phyloP scores from a whole-genome alignment of 2,329 filamentous ascomycete genomes.

The Pseudocercospora musae region DNA sequence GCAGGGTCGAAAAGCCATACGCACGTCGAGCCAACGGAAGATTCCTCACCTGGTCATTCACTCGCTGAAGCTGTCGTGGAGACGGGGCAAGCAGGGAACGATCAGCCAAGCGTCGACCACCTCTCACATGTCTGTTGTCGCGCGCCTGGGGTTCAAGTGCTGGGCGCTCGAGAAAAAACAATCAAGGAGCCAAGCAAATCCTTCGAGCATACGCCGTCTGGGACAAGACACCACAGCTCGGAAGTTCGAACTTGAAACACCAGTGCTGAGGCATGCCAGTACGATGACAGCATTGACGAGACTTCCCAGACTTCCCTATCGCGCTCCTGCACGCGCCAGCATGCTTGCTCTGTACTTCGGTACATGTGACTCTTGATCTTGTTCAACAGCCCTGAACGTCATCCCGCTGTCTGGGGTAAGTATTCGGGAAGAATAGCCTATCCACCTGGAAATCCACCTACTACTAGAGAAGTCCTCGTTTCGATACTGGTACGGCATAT shows the following conservation, averaged over 20 bases:
- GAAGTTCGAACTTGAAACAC: constrained; percentile 8
- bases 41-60: constrained; percentile 1
- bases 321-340: neutral
- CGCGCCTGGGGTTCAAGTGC: neutral
- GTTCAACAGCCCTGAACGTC: neutral
- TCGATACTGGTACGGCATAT: neutral
- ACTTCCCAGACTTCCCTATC: neutral
- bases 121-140: neutral
- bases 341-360: neutral
- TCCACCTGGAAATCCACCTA: neutral
- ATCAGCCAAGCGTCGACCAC: neutral
- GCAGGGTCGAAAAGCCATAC: neutral
- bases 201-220: neutral
- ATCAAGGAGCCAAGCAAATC: neutral
- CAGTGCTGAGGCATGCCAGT: constrained; percentile 5
- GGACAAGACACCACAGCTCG: constrained; percentile 1
- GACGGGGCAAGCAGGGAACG: neutral
- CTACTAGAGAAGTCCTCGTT: neutral
- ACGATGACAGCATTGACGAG: constrained; percentile 12
- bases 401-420: neutral
- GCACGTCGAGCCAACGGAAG: neutral
- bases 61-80: neutral
- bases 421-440: constrained; percentile 4
- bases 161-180: neutral
- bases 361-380: neutral